Conservation (phyloP, 345 rosid species). For the Nephelium lappaceum region DNA sequence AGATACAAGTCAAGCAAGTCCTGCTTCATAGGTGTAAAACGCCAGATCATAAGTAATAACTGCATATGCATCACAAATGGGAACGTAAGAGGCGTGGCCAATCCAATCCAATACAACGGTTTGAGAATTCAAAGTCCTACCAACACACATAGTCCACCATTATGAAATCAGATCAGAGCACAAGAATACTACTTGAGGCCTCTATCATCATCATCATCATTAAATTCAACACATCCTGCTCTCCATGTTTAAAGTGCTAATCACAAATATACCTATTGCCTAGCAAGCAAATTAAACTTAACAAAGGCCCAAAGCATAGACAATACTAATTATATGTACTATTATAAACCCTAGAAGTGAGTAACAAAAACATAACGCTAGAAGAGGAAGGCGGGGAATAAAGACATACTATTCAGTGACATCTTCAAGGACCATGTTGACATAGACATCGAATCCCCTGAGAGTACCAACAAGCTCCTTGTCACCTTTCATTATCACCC, state of each 20-base stretch:
- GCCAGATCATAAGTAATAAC: neutral
- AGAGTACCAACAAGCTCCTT: slow-evolving; percentile 86
- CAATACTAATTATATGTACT: neutral
- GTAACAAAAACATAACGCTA: too few species aligned
- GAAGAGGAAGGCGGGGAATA: too few species aligned
- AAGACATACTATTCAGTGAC: slow-evolving; percentile 56
- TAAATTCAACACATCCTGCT: neutral
- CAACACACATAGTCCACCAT: neutral
- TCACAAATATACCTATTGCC: slow-evolving; percentile 5
- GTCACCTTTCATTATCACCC: slow-evolving; percentile 95
- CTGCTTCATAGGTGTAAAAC: neutral
- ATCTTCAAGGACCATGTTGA: slow-evolving; percentile 80
- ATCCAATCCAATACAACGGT: neutral
- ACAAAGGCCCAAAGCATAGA: neutral
- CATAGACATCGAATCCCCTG: slow-evolving; percentile 78
- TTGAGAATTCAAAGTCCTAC: neutral
- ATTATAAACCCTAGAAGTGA: too few species aligned
- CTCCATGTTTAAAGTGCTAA: neutral
- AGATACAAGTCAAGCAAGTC: neutral
- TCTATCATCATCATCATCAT: neutral
- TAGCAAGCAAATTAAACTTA: neutral
- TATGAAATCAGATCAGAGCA: neutral
- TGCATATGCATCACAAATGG: neutral
- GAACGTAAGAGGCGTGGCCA: neutral
- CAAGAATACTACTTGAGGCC: neutral